Evolutionary conservation across 129 eudicot genomes (phyloP).

Genomic region (Chrysanthemum lavandulifolium): DNA sequence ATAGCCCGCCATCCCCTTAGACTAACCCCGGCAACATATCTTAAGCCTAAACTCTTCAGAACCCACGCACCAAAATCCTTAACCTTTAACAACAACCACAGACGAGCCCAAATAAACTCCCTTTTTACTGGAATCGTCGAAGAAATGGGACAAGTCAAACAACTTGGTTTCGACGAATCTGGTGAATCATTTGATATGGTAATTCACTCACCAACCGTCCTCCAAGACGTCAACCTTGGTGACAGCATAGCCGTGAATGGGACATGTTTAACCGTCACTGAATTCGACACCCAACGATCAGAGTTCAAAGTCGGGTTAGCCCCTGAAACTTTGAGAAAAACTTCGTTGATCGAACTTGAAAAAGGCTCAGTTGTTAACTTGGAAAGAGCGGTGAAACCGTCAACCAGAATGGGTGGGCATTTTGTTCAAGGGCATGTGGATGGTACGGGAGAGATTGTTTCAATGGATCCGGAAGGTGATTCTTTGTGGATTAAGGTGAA

Average conservation of each 20-base stretch:
- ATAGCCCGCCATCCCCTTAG: conserved; percentile 25
- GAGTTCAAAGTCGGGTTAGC: conserved; percentile 72
- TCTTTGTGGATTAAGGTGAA: conserved; percentile 92
- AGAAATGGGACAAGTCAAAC: conserved; percentile 70
- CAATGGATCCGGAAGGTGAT: conserved; percentile 59
- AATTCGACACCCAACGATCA: conserved; percentile 39
- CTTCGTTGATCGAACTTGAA: conserved; percentile 56
- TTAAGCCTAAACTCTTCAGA: conserved; percentile 34
- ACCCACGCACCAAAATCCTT: conserved; percentile 22
- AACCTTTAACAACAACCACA: conserved; percentile 13
- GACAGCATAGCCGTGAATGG: conserved; percentile 94
- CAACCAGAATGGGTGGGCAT: conserved; percentile 93
- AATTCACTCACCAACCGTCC: conserved; percentile 51
- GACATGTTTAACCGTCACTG: conserved; percentile 79
- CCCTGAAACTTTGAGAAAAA: conserved; percentile 75
- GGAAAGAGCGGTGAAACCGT: conserved; percentile 77
- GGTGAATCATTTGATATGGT: conserved; percentile 60
- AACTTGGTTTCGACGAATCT: conserved; percentile 49
- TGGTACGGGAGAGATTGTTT: conserved; percentile 84
- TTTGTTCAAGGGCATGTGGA: conserved; percentile 98
- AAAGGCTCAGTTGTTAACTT: conserved; percentile 69
- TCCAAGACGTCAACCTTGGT: conserved; percentile 70
- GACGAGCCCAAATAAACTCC: conserved; percentile 35
- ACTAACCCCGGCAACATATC: conserved; percentile 17
- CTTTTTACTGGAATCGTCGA: conserved; percentile 90